Evolutionary conservation across 345 rosid species (phyloP).

Genomic region (Capsella bursapastoris): DNA sequence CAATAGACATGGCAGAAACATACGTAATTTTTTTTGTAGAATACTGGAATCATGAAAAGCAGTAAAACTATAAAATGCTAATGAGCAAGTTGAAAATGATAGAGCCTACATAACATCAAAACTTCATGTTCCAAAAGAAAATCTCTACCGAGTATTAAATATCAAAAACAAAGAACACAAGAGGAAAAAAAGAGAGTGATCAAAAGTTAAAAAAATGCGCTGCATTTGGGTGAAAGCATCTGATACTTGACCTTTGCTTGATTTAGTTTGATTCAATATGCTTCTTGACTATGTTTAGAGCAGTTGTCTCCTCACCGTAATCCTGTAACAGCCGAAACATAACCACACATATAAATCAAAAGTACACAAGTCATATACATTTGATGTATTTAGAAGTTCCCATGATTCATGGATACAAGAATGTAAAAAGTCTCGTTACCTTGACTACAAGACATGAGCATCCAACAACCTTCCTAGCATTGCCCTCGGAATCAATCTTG

Average conservation of each 20-base stretch:
- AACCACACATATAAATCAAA: neutral
- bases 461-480: conserved; percentile 85
- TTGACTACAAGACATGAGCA: conserved; percentile 83
- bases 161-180: conserved; percentile 11
- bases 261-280: conserved; percentile 35
- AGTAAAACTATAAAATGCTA: no score
- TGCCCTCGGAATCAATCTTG: conserved; percentile 86
- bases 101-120: no score
- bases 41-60: no score
- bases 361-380: neutral
- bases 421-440: conserved; percentile 43
- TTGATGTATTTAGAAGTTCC: neutral
- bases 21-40: no score
- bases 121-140: conserved; percentile 3
- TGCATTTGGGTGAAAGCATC: conserved; percentile 16
- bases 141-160: conserved; percentile 27
- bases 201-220: neutral
- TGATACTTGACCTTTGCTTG: conserved; percentile 1
- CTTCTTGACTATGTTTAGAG: conserved; percentile 44
- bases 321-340: conserved; percentile 25
- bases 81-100: no score
- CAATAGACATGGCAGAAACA: no score
- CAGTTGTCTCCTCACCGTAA: conserved; percentile 46
- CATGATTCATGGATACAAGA: neutral
- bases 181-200: neutral